These are phyloP conservation scores for Solioccasus polychromus DNA, from an alignment of 768 basidiomycete genomes.

Conservation along the genomic window DNA sequence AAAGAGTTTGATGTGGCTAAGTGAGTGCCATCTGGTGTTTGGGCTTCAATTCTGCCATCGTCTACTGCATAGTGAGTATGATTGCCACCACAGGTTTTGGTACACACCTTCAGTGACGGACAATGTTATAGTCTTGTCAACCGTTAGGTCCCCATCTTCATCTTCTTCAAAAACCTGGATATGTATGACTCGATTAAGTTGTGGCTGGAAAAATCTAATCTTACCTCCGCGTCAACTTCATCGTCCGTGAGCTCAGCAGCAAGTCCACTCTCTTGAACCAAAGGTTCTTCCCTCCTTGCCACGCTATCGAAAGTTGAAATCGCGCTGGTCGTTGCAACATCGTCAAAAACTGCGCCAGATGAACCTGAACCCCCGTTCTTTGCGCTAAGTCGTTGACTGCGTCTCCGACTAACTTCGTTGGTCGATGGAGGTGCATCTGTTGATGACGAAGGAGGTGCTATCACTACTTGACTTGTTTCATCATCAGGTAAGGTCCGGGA, in stretches of 20 bases:
- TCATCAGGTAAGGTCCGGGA: conserved; percentile 35
- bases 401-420: conserved; percentile 55
- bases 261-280: conserved; percentile 60
- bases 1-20: conserved; percentile 79
- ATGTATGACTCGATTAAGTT: conserved; percentile 10
- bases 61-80: conserved; percentile 42
- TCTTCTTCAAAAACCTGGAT: conserved; percentile 81
- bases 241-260: conserved; percentile 81
- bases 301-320: conserved; percentile 26
- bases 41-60: conserved; percentile 91
- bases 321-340: conserved; percentile 23
- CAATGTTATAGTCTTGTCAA: conserved; percentile 85
- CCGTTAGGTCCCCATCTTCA: conserved; percentile 65
- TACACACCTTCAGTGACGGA: conserved; percentile 74
- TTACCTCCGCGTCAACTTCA: conserved; percentile 74
- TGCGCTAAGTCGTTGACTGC: conserved; percentile 81
- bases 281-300: conserved; percentile 42
- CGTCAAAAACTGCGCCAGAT: conserved; percentile 11
- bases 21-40: conserved; percentile 94
- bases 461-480: conserved; percentile 30
- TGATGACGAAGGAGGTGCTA: conserved; percentile 33
- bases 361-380: conserved; percentile 42
- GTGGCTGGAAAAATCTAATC: background rate
- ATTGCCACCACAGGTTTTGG: background rate
- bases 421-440: conserved; percentile 35